A percentile compares a stretch with the other conserved stretches of the same genome.
phyloP scores from a whole-genome alignment of 768 basidiomycete genomes.

The Termitomyces sp. region DNA sequence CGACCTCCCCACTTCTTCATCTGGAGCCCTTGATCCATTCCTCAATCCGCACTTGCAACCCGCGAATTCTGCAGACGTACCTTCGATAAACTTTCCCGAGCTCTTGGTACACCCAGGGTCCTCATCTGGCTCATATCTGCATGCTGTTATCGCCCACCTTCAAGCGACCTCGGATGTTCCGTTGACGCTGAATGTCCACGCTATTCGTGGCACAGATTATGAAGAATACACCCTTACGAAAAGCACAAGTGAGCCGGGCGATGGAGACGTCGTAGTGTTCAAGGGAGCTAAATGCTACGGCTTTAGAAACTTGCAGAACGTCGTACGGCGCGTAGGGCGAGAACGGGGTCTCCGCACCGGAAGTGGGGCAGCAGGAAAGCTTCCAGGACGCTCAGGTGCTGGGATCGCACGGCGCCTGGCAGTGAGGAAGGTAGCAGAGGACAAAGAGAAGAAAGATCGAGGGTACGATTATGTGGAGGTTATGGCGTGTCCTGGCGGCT shows the following conservation, averaged over 20 bases:
- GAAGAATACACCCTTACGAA: slow-evolving; percentile 59
- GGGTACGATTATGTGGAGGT: slow-evolving; percentile 92
- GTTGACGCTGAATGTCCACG: slow-evolving; percentile 46
- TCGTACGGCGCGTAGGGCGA: slow-evolving; percentile 89
- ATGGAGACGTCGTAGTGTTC: slow-evolving; percentile 64
- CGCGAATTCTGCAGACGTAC: neutral
- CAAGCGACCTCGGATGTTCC: slow-evolving; percentile 33
- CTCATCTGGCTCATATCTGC: slow-evolving; percentile 90
- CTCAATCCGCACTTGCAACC: neutral
- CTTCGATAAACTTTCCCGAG: slow-evolving; percentile 47
- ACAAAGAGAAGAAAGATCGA: slow-evolving; percentile 29
- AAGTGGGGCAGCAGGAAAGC: slow-evolving; percentile 58
- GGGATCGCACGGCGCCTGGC: slow-evolving; percentile 19
- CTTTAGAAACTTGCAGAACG: slow-evolving; percentile 94
- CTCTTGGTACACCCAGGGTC: slow-evolving; percentile 76
- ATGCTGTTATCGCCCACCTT: slow-evolving; percentile 63
- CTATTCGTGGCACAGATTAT: slow-evolving; percentile 69
- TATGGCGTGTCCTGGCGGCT: slow-evolving; percentile 98
- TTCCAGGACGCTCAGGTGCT: slow-evolving; percentile 20
- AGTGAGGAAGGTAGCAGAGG: slow-evolving; percentile 26
- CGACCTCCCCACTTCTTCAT: slow-evolving; percentile 9
- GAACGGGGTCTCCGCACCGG: slow-evolving; percentile 72
- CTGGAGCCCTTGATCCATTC: slow-evolving; percentile 7
- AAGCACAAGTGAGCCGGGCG: slow-evolving; percentile 21
- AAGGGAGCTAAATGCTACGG: slow-evolving; percentile 96